These are phyloP conservation scores for Aureobasidium leucospermi DNA, from an alignment of 2,329 filamentous ascomycete genomes.

Conservation along the genomic window DNA sequence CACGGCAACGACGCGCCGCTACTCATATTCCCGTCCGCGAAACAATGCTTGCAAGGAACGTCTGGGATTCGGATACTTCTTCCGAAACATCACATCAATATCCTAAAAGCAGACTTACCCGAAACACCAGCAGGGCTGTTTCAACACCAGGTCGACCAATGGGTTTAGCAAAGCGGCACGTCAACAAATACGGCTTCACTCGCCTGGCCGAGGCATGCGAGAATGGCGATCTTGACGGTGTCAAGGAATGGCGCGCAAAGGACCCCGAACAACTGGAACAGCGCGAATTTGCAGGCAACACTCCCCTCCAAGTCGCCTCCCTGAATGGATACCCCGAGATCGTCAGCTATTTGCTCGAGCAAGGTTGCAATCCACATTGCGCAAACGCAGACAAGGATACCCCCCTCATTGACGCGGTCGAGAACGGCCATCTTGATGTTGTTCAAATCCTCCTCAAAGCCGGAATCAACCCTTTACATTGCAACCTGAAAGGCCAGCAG, in stretches of 20 bases:
- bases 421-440: conserved; percentile 86
- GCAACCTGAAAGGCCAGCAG: conserved; percentile 57
- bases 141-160: conserved; percentile 49
- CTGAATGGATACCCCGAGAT: conserved; percentile 81
- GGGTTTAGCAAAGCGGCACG: conserved; percentile 66
- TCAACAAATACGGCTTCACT: conserved; percentile 89
- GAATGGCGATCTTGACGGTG: conserved; percentile 71
- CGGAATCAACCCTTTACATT: conserved; percentile 80
- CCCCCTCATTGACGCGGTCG: conserved; percentile 88
- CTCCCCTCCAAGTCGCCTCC: conserved; percentile 86
- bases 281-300: conserved; percentile 92
- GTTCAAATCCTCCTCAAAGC: conserved; percentile 76
- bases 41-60: conserved; percentile 23
- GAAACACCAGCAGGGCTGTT: conserved; percentile 41
- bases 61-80: conserved; percentile 54
- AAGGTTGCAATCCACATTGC: conserved; percentile 76
- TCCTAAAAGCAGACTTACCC: conserved; percentile 54
- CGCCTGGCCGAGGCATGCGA: conserved; percentile 84
- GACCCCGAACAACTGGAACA: conserved; percentile 83
- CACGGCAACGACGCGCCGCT: conserved; percentile 35
- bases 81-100: conserved; percentile 47
- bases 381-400: conserved; percentile 74
- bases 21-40: conserved; percentile 41
- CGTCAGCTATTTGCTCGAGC: conserved; percentile 76
- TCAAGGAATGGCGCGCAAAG: conserved; percentile 66